These are phyloP conservation scores for Penicillium manginii DNA, from an alignment of 495 filamentous ascomycete genomes.

Conservation along the genomic window DNA sequence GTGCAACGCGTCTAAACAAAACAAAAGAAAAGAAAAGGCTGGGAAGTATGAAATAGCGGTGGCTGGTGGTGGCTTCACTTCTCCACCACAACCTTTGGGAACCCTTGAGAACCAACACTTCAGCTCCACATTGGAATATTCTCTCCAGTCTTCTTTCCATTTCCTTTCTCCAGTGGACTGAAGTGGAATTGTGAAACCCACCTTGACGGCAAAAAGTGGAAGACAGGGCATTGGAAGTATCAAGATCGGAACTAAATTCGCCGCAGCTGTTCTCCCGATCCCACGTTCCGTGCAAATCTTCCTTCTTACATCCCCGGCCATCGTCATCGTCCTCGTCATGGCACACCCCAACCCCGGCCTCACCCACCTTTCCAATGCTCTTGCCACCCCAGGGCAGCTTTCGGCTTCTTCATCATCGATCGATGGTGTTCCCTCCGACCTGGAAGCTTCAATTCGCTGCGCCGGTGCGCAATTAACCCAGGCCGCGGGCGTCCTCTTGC, in stretches of 20 bases:
- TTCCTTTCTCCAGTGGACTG: neutral
- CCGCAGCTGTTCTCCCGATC: neutral
- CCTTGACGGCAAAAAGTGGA: no score
- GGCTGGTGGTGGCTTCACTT: conserved; percentile 25
- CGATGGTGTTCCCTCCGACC: conserved; percentile 73
- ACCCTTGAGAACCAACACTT: neutral
- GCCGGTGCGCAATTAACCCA: conserved; percentile 77
- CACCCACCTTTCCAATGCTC: conserved; percentile 75
- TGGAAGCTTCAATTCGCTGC: conserved; percentile 67
- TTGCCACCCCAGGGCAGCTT: conserved; percentile 83
- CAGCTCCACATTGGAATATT: conserved; percentile 23
- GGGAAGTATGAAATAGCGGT: conserved; percentile 34
- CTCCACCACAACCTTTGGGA: conserved; percentile 9
- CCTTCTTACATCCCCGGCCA: neutral
- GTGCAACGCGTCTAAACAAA: conserved; percentile 9
- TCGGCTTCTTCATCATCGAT: conserved; percentile 66
- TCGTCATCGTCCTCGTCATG: conserved; percentile 21
- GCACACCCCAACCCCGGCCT: conserved; percentile 32
- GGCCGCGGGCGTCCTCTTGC: conserved; percentile 81
- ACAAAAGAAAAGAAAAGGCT: conserved; percentile 31
- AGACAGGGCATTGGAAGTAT: no score
- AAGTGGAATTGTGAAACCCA: no score
- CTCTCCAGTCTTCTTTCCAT: conserved; percentile 12
- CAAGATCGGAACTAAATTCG: no score
- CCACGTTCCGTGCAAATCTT: conserved; percentile 19